A percentile compares a stretch with the other conserved stretches of the same genome.
Evolutionary conservation across 2,329 filamentous ascomycete genomes (phyloP).

Genomic region (Penicillium sumatraense): DNA sequence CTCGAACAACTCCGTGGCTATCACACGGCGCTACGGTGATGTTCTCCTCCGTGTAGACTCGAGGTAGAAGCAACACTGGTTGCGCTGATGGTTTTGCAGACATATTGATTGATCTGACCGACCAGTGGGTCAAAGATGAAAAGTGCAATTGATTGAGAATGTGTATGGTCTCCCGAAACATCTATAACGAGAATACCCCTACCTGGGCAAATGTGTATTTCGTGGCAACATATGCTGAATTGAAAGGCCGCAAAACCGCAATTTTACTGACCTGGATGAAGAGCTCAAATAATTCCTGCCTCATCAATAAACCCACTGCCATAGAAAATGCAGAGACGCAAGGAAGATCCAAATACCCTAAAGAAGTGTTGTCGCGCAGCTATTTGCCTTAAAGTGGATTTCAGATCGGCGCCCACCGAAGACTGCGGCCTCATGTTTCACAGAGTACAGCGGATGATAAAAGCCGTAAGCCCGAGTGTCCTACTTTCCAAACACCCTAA

Average conservation of each 20-base stretch:
- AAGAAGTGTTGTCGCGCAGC: not conserved
- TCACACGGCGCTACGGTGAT: not conserved
- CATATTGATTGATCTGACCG: not conserved
- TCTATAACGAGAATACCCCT: not conserved
- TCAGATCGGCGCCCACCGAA: not conserved
- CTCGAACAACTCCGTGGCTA: not conserved
- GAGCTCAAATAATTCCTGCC: not conserved
- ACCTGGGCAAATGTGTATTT: not conserved
- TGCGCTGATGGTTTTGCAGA: not conserved
- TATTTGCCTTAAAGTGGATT: not conserved
- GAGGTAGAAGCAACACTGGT: not conserved
- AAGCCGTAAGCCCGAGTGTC: not conserved
- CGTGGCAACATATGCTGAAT: not conserved
- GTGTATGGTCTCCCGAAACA: not conserved
- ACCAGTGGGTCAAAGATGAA: not conserved
- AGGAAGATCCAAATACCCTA: not conserved
- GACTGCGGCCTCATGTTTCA: not conserved
- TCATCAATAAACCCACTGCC: not conserved
- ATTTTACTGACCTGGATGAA: not conserved
- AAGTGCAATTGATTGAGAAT: not conserved
- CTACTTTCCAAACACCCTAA: not conserved
- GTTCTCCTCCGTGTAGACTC: not conserved
- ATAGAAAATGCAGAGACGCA: not conserved
- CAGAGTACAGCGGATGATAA: not conserved
- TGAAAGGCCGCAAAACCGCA: not conserved